Base-by-base conservation (phyloP, 106 monocot genomes). In the Cymbidium sinense region DNA sequence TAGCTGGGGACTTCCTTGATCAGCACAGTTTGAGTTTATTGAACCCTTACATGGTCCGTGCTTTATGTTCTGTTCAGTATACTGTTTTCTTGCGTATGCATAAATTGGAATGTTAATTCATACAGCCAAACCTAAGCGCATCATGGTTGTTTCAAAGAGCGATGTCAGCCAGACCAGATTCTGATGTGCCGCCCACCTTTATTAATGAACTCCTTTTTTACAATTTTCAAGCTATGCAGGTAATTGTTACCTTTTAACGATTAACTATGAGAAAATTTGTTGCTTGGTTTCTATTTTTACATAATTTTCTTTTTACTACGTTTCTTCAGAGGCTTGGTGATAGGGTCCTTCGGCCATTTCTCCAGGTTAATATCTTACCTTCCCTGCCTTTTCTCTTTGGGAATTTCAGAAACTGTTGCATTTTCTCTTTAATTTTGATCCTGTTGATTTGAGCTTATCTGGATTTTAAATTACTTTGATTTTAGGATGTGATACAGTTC, bases 61-160 rank as follows among this genome's bases (percentile, higher is more conserved):
- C 77, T 79, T 34, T 80, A 34, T 21, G 27, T 9, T 50, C 33
- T 33, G 25, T n/a, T 43, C 31, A 35, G 0, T 74, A 58, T 76
- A 29, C 25, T 61, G 37, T 69, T 80, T 35, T 76, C 37, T 43
- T 41, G 5, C 11, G 75, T 43, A 28, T 27, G 50, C 11, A 51
- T 67, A 28, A 33, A 31, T 67, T 79, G 18, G 73, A 55, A 58
- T 25, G 64, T 29, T 77, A 11, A 50, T 7, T 34, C 55, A 80
- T 82, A 70, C 93, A 96, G 96, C 96, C 96, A 79, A 96, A 96
- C 64, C 85, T 96, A 80, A 93, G 96, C 79, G 89, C 96, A 37
- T 91, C 96, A 36, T 96, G 96, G 96, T 79, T 96, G 80, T 96
- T 96, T 85, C 96, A 96, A 86, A 89, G 91, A 76, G 93, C 96